Conservation (phyloP, 768 basidiomycete genomes). For the Boletales sp. region DNA sequence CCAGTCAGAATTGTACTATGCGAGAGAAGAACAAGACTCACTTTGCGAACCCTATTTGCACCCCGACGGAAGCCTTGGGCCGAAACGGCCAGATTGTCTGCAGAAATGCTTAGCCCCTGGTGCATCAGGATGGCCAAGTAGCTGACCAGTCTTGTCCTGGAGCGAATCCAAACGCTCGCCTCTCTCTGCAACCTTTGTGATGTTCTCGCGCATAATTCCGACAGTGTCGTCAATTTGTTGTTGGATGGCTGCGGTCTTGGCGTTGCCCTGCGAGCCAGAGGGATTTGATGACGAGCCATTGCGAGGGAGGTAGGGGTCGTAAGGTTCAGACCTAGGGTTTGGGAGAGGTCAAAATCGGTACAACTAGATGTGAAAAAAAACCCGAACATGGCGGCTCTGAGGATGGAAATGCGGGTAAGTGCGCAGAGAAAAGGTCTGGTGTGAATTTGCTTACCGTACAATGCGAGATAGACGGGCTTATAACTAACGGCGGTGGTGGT, state of each 20-base stretch:
- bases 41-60: slow-evolving; percentile 96
- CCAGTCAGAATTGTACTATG: slow-evolving; percentile 6
- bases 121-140: not conserved
- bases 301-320: slow-evolving; percentile 96
- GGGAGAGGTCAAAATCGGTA: slow-evolving; percentile 3
- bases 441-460: slow-evolving; percentile 14
- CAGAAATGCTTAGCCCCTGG: not conserved
- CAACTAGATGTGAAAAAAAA: not conserved
- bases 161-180: slow-evolving; percentile 91
- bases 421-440: not conserved
- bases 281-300: slow-evolving; percentile 61
- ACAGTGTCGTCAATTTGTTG: slow-evolving; percentile 97
- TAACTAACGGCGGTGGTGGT: slow-evolving; percentile 4
- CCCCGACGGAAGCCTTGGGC: slow-evolving; percentile 99
- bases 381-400: slow-evolving; percentile 26
- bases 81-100: slow-evolving; percentile 95
- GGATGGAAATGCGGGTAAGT: not conserved
- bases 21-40: slow-evolving; percentile 27
- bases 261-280: slow-evolving; percentile 49
- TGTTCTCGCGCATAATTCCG: slow-evolving; percentile 97
- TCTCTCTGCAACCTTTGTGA: slow-evolving; percentile 91
- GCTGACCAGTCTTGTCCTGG: slow-evolving; percentile 97
- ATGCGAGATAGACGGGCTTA: slow-evolving; percentile 14
- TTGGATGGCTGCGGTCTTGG: slow-evolving; percentile 94
- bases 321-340: slow-evolving; percentile 84